These are phyloP conservation scores for Tuber brumale DNA, from an alignment of 495 filamentous ascomycete genomes.

Conservation along the genomic window DNA sequence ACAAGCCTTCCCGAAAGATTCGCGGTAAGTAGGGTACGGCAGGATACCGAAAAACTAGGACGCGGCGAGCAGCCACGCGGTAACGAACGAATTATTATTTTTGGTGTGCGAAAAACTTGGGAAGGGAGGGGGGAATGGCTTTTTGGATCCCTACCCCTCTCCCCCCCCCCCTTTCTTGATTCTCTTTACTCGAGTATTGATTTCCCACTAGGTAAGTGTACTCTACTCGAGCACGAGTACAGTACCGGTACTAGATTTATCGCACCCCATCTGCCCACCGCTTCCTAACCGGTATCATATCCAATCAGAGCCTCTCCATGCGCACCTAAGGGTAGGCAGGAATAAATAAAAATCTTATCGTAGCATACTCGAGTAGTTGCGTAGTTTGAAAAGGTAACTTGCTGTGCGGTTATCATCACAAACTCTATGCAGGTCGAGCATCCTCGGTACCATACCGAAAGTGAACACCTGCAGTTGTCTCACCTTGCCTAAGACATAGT, in stretches of 20 bases:
- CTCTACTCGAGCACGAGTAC: too few species aligned
- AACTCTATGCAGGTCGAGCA: neutral
- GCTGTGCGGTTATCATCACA: neutral
- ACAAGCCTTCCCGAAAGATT: neutral
- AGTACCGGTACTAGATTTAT: neutral
- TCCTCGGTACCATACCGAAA: neutral
- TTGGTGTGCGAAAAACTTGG: slow-evolving; percentile 1
- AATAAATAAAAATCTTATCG: neutral
- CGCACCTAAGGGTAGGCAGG: neutral
- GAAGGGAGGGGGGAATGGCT: neutral
- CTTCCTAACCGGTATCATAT: neutral
- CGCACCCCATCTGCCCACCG: neutral
- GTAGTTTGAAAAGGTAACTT: neutral
- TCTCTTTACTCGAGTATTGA: neutral
- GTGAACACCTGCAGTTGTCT: neutral
- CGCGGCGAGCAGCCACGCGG: neutral
- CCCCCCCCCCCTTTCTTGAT: neutral
- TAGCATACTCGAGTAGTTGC: neutral
- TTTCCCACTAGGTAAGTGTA: neutral
- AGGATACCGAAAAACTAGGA: neutral
- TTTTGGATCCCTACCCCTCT: neutral
- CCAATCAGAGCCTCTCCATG: neutral
- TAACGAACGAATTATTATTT: neutral
- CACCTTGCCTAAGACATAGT: neutral
- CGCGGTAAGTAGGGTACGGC: neutral